These are phyloP conservation scores for Melastoma malabathricum DNA, from an alignment of 345 rosid genomes.

Conservation along the genomic window DNA sequence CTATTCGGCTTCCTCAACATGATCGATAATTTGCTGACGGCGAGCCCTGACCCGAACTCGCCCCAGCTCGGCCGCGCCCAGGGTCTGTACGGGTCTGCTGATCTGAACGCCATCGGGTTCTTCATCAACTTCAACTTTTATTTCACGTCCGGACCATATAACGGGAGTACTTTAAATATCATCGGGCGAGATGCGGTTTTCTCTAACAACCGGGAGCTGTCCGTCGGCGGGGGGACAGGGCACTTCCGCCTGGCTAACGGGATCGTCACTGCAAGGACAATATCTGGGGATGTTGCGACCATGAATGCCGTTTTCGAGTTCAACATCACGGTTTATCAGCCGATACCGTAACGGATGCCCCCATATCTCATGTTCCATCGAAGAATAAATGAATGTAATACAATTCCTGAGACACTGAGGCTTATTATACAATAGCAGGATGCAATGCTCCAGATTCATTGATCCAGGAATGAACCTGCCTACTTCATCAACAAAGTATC, in stretches of 20 bases:
- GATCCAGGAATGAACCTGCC: no score
- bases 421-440: no score
- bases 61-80: slow-evolving; percentile 26
- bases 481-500: no score
- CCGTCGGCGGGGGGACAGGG: slow-evolving; percentile 16
- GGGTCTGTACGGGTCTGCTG: slow-evolving; percentile 10
- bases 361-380: no score
- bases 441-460: no score
- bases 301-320: no score
- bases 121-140: slow-evolving; percentile 10
- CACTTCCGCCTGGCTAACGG: slow-evolving; percentile 18
- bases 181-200: slow-evolving; percentile 9
- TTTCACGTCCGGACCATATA: slow-evolving; percentile 13
- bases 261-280: no score
- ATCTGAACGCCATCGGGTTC: slow-evolving; percentile 5
- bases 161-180: slow-evolving; percentile 18
- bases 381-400: no score
- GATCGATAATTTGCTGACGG: slow-evolving; percentile 10
- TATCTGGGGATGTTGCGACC: no score
- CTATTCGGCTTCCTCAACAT: not conserved
- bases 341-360: no score
- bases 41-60: slow-evolving; percentile 8
- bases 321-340: no score
- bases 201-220: slow-evolving; percentile 12
- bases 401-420: no score